Base-by-base conservation (phyloP, 2,329 filamentous ascomycete genomes). In the Neonectria faginata region DNA sequence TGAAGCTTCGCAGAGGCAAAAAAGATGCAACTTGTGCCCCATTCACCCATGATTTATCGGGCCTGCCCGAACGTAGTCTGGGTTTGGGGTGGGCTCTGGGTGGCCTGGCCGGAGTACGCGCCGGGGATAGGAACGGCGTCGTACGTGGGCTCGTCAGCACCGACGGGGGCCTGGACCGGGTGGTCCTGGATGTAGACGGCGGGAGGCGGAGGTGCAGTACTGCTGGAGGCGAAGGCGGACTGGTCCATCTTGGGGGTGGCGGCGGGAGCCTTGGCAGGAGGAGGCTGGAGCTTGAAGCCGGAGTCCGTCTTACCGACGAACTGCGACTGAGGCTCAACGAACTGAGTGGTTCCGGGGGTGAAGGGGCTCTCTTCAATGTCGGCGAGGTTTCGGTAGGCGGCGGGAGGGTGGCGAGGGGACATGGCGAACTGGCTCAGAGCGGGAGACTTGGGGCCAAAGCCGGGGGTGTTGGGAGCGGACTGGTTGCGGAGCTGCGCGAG, bases 401-500 rank as follows among this genome's bases (percentile, higher is more conserved):
- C 82, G 3, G 87, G 86, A 45, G 88, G 86, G 79, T 89, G 87
- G 72, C 87, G 86, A 47, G 88, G 88, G 22, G 87, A 88, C 77
- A 88, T 80, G 65, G 86, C 85, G 68, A 82, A 81, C 64, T 77
- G 71, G 78, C 80, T 82, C 57, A 81, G 76, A 50, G 79, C 79
- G 41, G 76, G 91, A 22, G 86, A 89, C 78, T 88, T 91, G 78
- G 90, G 89, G 31, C 89, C 90, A 77, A 97, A 94, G 69, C 94
- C 94, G 12, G 95, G 95, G 0, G 95, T 97, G 84, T 97, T 97
- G 72, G 95, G 95, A 5, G 94, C 94, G 27, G 94, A 97, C 82
- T 98, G 94, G 20, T 89, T 84, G 71, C 90, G 91, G 45, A 94
- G 88, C 78, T 93, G 91, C 59, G 91, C 94, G 68, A 98, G 92